Evolutionary conservation across 345 rosid genomes (phyloP), one percentile per base, ranked within the genome.

Genomic region (Gossypium anomalum): DNA sequence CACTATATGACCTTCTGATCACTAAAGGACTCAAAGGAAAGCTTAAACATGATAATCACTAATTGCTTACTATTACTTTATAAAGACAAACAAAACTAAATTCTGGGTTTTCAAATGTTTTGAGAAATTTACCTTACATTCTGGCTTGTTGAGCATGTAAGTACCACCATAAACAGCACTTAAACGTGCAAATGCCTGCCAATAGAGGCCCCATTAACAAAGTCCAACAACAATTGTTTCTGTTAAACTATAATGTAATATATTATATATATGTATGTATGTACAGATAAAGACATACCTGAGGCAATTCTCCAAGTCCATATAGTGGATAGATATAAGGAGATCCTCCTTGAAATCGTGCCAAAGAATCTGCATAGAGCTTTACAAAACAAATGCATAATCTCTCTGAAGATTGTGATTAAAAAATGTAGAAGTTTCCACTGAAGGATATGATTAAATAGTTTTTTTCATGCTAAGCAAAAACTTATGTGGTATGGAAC

Each of bases 151-250:
- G 27, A 94, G 96, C 98, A 94, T 94, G 89, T 92, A 92, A 70
- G 97, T 92, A 41, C 98, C 97, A 58, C 97, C 94, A 56, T 92
- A 92, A 66, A 94, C 98, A 6, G 97, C 97, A 80, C 97, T 94
- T 70, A 90, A 80, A 43, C 97, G 94, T 1, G 98, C 97, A 80
- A 94, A 94, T 49, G 97, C 94, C 97, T 91, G 80, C 29, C 66
- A 77, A 83, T 58, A 75, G 75, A 66, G 43, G 29, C 48, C 68
- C 65, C 2, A 38, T 44, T 67, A 45, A 23, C 66, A 41, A 34
- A 55, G 78, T 81, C 62, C 72, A 71, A 71, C 22, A 72, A 70
- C 34, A 22, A 43, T 58, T 17, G 15, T 74, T 71, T 63, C 7
- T 34, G 15, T 38, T 9, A 70, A 56, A 74, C 29, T 13, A 44